Percentiles rank a stretch among this genome's conserved stretches.
Conservation (phyloP, 768 basidiomycete genomes). For the Leccinum uliginosum region DNA sequence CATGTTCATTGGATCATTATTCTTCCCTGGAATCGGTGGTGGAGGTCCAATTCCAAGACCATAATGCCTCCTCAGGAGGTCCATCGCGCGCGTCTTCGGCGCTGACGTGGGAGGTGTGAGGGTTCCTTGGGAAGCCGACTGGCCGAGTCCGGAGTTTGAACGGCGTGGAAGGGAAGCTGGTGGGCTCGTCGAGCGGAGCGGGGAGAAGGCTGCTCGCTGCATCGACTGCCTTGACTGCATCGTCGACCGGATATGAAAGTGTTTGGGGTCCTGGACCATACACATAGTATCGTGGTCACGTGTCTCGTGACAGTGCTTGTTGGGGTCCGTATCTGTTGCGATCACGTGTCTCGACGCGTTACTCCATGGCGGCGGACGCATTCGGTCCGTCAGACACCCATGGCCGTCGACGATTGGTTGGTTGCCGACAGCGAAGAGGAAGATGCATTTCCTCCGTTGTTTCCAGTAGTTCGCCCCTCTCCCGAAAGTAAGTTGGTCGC, state of each 20-base stretch:
- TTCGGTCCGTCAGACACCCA: slow-evolving; percentile 1
- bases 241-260: slow-evolving; percentile 3
- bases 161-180: slow-evolving; percentile 18
- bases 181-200: slow-evolving; percentile 41
- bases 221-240: slow-evolving; percentile 23
- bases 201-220: slow-evolving; percentile 39
- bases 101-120: slow-evolving; percentile 29
- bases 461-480: not conserved
- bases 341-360: slow-evolving; percentile 22
- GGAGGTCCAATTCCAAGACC: slow-evolving; percentile 76
- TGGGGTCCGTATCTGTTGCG: slow-evolving; percentile 8
- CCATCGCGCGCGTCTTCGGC: slow-evolving; percentile 59
- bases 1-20: slow-evolving; percentile 77
- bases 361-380: not conserved
- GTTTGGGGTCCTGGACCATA: too few relatives aligned
- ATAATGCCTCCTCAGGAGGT: slow-evolving; percentile 83
- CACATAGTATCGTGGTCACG: too few relatives aligned
- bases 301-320: not conserved
- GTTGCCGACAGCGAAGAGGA: slow-evolving; percentile 49
- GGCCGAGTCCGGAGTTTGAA: slow-evolving; percentile 14
- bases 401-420: slow-evolving; percentile 36
- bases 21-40: slow-evolving; percentile 50
- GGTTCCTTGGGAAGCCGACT: slow-evolving; percentile 22
- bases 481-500: slow-evolving; percentile 10
- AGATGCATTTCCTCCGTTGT: not conserved